phyloP scores from a whole-genome alignment of 495 filamentous ascomycete genomes.

The Annulohypoxylon stygium region DNA sequence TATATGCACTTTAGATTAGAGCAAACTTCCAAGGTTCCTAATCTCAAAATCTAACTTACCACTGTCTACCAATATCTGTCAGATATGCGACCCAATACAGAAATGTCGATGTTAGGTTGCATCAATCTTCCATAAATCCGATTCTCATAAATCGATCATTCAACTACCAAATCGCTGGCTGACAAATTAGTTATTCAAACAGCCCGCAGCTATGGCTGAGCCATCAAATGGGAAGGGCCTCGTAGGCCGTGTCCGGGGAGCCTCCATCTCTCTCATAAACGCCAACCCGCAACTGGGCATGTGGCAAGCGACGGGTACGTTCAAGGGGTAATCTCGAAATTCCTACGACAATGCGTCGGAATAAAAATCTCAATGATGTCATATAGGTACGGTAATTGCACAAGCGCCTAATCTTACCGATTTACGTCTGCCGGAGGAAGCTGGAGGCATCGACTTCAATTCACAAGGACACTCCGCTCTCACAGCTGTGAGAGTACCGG shows the following conservation, averaged over 20 bases:
- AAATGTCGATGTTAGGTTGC: neutral
- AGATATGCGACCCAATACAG: neutral
- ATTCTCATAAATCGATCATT: neutral
- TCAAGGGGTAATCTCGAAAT: neutral
- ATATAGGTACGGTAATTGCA: slow-evolving; percentile 48
- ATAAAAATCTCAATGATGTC: neutral
- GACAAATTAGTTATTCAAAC: neutral
- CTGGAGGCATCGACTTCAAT: slow-evolving; percentile 44
- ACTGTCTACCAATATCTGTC: neutral
- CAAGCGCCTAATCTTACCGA: slow-evolving; percentile 51
- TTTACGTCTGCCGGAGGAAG: slow-evolving; percentile 41
- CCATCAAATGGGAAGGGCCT: slow-evolving; percentile 19
- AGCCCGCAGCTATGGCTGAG: slow-evolving; percentile 19
- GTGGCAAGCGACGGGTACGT: slow-evolving; percentile 50
- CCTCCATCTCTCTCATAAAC: slow-evolving; percentile 50
- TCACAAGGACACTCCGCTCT: slow-evolving; percentile 35
- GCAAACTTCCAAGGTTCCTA: slow-evolving; percentile 4
- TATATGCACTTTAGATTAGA: neutral
- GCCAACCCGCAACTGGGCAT: slow-evolving; percentile 54
- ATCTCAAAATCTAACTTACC: neutral
- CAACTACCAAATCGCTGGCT: neutral
- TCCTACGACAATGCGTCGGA: neutral
- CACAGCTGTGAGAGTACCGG: slow-evolving; percentile 28
- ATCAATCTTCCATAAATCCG: neutral
- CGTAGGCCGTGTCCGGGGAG: slow-evolving; percentile 44